Evolutionary conservation across 2,329 filamentous ascomycete species (phyloP).

Genomic region (Aciculosporium take): DNA sequence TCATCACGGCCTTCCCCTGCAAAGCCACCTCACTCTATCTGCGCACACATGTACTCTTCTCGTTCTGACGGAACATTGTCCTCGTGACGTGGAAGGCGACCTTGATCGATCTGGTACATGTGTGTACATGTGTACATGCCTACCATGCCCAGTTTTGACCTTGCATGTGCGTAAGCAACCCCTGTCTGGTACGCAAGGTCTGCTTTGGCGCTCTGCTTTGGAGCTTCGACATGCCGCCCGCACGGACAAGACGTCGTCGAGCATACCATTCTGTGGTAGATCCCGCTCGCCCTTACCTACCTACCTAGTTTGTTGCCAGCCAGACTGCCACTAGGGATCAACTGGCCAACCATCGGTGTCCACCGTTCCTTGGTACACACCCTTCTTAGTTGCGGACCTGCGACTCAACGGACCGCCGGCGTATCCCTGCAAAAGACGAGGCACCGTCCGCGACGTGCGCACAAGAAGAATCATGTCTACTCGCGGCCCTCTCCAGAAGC

Average conservation of each 20-base stretch:
- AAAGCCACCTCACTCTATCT: background rate
- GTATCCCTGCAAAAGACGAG: background rate
- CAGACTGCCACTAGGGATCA: background rate
- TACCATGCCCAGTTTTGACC: background rate
- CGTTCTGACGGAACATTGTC: background rate
- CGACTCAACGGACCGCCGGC: background rate
- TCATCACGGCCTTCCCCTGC: background rate
- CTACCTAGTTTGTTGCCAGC: background rate
- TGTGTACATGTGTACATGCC: background rate
- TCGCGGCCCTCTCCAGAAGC: constrained; percentile 8
- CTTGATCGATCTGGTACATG: no score
- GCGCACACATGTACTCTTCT: no score
- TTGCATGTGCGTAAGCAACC: background rate
- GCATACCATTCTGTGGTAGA: background rate
- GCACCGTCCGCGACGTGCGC: background rate
- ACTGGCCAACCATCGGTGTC: background rate
- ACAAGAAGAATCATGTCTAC: background rate
- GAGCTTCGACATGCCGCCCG: background rate
- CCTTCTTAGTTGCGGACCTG: background rate
- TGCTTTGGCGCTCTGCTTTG: background rate
- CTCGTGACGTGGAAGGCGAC: background rate
- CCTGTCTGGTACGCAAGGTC: background rate
- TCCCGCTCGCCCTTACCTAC: background rate
- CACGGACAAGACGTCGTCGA: background rate
- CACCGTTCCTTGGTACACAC: constrained; percentile 1